Percentiles rank a stretch among this genome's conserved stretches.
phyloP scores from a whole-genome alignment of 164 flowering plant species.

The Annona cherimola region DNA sequence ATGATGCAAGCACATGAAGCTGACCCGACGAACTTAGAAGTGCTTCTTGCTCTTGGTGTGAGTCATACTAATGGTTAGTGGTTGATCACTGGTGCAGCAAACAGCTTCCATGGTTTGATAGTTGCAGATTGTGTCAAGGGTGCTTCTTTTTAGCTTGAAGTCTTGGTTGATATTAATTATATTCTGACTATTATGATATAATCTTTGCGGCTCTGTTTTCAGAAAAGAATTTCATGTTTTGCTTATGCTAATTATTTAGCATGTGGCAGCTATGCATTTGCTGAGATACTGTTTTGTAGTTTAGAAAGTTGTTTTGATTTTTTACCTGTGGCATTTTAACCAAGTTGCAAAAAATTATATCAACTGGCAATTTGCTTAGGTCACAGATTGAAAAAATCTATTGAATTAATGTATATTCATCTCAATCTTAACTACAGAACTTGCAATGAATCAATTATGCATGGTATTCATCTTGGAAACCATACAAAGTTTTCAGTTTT shows the following conservation, averaged over 20 bases:
- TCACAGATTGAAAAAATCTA: no score
- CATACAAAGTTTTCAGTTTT: no score
- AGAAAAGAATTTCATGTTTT: background rate
- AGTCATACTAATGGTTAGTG: conserved; percentile 96
- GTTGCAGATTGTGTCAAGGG: background rate
- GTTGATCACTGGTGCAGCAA: conserved; percentile 4
- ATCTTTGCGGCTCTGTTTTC: background rate
- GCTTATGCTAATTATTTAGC: background rate
- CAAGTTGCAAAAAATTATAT: no score
- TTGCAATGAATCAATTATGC: no score
- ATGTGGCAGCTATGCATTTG: background rate
- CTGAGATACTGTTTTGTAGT: background rate
- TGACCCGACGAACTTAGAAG: conserved; percentile 90
- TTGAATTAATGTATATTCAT: no score
- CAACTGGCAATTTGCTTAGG: no score
- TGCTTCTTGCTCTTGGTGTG: conserved; percentile 98
- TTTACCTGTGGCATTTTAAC: no score
- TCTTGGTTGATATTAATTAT: background rate
- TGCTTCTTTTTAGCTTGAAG: background rate
- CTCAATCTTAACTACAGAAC: no score
- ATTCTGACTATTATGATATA: background rate
- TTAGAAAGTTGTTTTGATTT: background rate
- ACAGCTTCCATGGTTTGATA: background rate
- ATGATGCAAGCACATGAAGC: conserved; percentile 97
- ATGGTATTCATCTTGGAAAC: no score